Conservation (phyloP, 495 filamentous ascomycete species). For the Coniosporium apollinis region DNA sequence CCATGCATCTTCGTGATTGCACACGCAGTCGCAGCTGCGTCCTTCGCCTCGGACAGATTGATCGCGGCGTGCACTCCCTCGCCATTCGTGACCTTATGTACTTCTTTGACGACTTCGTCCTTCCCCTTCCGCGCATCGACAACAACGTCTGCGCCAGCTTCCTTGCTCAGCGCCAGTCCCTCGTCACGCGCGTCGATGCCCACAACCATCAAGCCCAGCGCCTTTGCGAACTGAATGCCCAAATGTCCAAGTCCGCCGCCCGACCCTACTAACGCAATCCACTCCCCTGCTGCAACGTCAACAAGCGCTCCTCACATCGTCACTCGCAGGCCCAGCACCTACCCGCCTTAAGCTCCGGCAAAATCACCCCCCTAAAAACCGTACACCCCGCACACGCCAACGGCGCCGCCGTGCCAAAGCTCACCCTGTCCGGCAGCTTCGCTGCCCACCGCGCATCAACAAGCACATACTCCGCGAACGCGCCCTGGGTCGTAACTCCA, state of each 20-base stretch:
- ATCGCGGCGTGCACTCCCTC: slow-evolving; percentile 30
- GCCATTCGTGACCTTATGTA: slow-evolving; percentile 30
- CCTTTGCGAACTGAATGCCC: slow-evolving; percentile 37
- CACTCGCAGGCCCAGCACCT: no score
- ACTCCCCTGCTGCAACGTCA: no score
- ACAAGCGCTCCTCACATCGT: no score
- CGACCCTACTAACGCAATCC: slow-evolving; percentile 34
- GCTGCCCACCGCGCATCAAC: slow-evolving; percentile 30
- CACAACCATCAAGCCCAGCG: slow-evolving; percentile 32
- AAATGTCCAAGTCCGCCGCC: slow-evolving; percentile 45
- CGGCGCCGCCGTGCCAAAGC: slow-evolving; percentile 34
- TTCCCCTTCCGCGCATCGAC: slow-evolving; percentile 34
- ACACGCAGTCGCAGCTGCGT: slow-evolving; percentile 30
- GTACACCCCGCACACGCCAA: slow-evolving; percentile 42
- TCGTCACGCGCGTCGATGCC: slow-evolving; percentile 40
- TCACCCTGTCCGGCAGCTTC: slow-evolving; percentile 30
- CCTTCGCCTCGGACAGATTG: slow-evolving; percentile 27
- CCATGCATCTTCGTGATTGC: slow-evolving; percentile 40
- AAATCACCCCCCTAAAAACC: slow-evolving; percentile 32
- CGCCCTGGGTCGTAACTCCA: slow-evolving; percentile 32
- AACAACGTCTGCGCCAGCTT: slow-evolving; percentile 31
- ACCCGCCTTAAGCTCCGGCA: slow-evolving; percentile 27
- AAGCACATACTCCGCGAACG: slow-evolving; percentile 35
- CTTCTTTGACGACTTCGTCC: slow-evolving; percentile 26
- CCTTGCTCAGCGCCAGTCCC: slow-evolving; percentile 28